Base-by-base conservation (phyloP, 257 asterid species). In the Solanum lycopersicoides region DNA sequence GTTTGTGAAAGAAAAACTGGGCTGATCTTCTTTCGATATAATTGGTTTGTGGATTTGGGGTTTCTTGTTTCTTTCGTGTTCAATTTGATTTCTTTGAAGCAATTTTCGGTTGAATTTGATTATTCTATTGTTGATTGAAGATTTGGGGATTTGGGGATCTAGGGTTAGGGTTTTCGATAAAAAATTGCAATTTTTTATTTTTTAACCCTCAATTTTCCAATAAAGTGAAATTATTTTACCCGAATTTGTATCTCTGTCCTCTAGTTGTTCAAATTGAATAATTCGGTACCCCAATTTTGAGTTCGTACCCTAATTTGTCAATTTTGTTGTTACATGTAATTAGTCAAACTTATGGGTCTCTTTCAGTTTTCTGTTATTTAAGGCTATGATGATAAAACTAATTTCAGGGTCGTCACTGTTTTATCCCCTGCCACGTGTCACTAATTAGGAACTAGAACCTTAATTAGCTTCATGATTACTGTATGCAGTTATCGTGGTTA, bases 71-170 rank as follows among this genome's bases (percentile, higher is more conserved):
- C 4, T 20, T 56, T 41, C 37, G 37, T 1, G 4, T 42, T 42
- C 4, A 42, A 42, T 84, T 45, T 50, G 7, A 30, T 14, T 41
- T 39, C 3, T 8, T 9, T 41, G 87, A 42, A 66, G 18, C 28
- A 42, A 25, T 68, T 47, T 86, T 86, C 3, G 18, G 12, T 16
- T 82, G 44, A 82, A 32, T 82, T 82, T 82, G 3, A 47, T 21
- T 14, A 45, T 9, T 86, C 53, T 47, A 12, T 42, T 86, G 21
- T 85, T 45, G 28, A 23, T 76, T 76, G 83, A 69, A n/a, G 59
- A 28, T 73, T 18, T 76, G n/a, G n/a, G n/a, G n/a, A n/a, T n/a
- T n/a, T n/a, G 82, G 90, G 87, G 86, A 80, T 90, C 80, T 82
- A 60, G 89, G 87, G 89, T 88, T 88, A 66, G 77, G 87, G 63